A percentile compares a stretch with the other conserved stretches of the same genome.
phyloP scores from a whole-genome alignment of 345 rosid genomes.

The Anacardium occidentale region DNA sequence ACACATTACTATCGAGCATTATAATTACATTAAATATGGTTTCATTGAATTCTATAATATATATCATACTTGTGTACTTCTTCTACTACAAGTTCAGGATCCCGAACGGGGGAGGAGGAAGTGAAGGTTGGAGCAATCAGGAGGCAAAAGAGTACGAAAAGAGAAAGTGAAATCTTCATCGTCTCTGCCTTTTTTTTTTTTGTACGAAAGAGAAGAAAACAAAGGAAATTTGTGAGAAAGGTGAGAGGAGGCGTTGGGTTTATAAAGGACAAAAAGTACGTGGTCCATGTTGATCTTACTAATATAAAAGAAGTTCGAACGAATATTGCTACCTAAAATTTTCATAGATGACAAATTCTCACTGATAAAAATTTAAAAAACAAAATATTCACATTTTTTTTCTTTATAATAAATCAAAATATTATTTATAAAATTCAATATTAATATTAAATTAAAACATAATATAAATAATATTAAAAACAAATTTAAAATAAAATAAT shows the following conservation, averaged over 20 bases:
- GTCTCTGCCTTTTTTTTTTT: neutral
- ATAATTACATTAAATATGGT: no score
- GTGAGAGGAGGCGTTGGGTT: slow-evolving; percentile 4
- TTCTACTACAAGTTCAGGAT: slow-evolving; percentile 51
- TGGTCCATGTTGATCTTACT: neutral
- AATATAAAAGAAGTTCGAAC: no score
- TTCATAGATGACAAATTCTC: no score
- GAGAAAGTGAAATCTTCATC: slow-evolving; percentile 21
- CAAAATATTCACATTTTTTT: no score
- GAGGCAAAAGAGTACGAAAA: slow-evolving; percentile 13
- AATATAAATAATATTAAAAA: no score
- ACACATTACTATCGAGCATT: neutral
- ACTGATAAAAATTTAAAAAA: no score
- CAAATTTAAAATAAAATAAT: no score
- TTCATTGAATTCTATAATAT: neutral
- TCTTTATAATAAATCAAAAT: no score
- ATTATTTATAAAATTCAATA: no score
- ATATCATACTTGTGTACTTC: slow-evolving; percentile 44
- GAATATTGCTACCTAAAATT: no score
- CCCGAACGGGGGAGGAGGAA: slow-evolving; percentile 44
- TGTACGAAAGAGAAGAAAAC: neutral
- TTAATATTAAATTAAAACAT: no score
- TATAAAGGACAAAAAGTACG: slow-evolving; percentile 17
- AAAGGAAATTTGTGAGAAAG: slow-evolving; percentile 1
- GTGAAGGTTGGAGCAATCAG: slow-evolving; percentile 32